Conservation (phyloP, 2,329 filamentous ascomycete genomes). For the Akanthomyces uredinophilus region DNA sequence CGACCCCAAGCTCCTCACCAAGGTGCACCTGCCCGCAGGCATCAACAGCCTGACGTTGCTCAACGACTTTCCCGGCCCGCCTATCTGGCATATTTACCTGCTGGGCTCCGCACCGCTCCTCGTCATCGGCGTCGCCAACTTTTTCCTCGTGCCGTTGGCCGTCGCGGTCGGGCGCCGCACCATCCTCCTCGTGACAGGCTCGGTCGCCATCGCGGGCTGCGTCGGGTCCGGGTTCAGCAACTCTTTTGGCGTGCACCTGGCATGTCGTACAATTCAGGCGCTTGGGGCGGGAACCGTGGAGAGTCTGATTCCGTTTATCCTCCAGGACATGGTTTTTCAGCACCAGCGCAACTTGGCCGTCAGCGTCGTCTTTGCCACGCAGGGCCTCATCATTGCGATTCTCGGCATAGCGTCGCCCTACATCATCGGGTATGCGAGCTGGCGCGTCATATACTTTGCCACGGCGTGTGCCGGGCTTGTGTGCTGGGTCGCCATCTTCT, state of each 20-base stretch:
- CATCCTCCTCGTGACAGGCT: constrained; percentile 29
- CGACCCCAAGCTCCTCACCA: constrained; percentile 3
- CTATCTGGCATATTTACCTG: constrained; percentile 25
- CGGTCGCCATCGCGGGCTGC: constrained; percentile 30
- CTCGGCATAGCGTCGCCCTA: constrained; percentile 26
- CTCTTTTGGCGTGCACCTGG: constrained; percentile 26
- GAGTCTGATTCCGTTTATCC: constrained; percentile 32
- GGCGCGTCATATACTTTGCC: constrained; percentile 32
- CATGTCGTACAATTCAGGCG: constrained; percentile 29
- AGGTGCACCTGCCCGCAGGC: constrained; percentile 19
- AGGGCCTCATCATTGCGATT: constrained; percentile 27
- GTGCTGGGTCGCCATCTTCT: constrained; percentile 29
- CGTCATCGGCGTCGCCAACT: constrained; percentile 30
- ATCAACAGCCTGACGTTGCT: constrained; percentile 27
- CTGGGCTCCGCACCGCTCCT: constrained; percentile 32
- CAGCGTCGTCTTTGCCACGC: constrained; percentile 25
- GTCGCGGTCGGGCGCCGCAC: constrained; percentile 32
- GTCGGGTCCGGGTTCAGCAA: constrained; percentile 31
- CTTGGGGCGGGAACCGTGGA: constrained; percentile 32
- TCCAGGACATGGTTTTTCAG: constrained; percentile 35
- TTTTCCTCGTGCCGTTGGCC: constrained; percentile 32
- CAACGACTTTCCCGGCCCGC: constrained; percentile 25
- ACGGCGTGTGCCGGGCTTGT: constrained; percentile 26
- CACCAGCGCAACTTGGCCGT: constrained; percentile 33
- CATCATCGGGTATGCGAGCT: constrained; percentile 26